phyloP scores from a whole-genome alignment of 2,329 filamentous ascomycete genomes.

The Claviceps cyperi region DNA sequence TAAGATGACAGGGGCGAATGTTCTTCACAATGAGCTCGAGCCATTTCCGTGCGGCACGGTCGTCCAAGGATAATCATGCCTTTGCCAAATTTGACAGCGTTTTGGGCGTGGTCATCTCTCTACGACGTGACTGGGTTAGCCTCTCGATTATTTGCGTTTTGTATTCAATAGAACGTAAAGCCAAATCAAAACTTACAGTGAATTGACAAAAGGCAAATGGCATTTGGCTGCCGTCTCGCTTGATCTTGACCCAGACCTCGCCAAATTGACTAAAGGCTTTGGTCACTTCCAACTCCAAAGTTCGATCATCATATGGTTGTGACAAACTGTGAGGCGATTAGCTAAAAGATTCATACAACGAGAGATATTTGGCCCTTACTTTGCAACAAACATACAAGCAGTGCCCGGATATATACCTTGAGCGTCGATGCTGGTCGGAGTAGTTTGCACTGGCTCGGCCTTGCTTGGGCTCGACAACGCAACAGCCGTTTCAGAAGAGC shows the following conservation, averaged over 20 bases:
- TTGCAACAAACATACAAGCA: constrained; percentile 50
- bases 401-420: constrained; percentile 38
- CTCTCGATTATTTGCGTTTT: not conserved
- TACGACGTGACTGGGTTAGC: constrained; percentile 12
- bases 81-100: constrained; percentile 31
- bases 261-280: constrained; percentile 39
- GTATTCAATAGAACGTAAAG: too few species aligned
- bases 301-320: constrained; percentile 31
- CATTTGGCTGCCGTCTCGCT: constrained; percentile 41
- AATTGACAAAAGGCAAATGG: constrained; percentile 52
- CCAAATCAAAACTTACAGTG: constrained; percentile 30
- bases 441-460: constrained; percentile 1
- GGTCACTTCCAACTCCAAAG: constrained; percentile 38
- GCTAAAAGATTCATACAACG: not conserved
- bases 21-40: constrained; percentile 44
- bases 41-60: constrained; percentile 44
- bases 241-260: constrained; percentile 47
- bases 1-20: constrained; percentile 11
- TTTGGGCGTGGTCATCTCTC: constrained; percentile 33
- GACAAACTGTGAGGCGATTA: constrained; percentile 29
- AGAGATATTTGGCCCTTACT: constrained; percentile 31
- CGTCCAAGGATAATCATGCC: constrained; percentile 39
- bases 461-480: not conserved
- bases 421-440: constrained; percentile 24
- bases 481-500: not conserved